phyloP scores from a whole-genome alignment of 495 filamentous ascomycete species.

The Echria macrotheca region DNA sequence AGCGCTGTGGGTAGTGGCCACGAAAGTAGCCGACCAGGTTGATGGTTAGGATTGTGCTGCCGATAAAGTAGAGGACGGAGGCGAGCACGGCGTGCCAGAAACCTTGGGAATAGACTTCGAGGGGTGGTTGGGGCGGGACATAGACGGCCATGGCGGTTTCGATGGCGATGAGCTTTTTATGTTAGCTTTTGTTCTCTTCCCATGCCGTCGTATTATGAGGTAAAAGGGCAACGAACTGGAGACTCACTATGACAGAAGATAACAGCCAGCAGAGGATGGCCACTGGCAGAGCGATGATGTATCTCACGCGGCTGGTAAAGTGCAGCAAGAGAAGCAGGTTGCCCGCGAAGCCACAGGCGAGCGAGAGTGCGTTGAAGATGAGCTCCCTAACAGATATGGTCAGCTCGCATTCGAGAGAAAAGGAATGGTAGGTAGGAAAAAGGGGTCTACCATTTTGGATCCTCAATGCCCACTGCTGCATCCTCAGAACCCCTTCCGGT shows the following conservation, averaged over 20 bases:
- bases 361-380: constrained; percentile 58
- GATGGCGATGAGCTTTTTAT: constrained; percentile 52
- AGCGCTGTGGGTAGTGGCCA: constrained; percentile 72
- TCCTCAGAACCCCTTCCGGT: constrained; percentile 33
- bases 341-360: constrained; percentile 60
- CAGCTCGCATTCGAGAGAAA: too few relatives aligned
- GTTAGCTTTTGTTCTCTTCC: background rate
- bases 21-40: constrained; percentile 77
- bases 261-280: constrained; percentile 66
- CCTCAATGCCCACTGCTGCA: constrained; percentile 45
- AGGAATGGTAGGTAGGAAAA: background rate
- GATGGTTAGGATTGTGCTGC: constrained; percentile 59
- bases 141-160: constrained; percentile 56
- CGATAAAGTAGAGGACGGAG: constrained; percentile 58
- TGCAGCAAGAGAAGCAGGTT: constrained; percentile 73
- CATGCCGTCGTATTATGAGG: background rate
- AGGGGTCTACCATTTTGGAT: constrained; percentile 48
- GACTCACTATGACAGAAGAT: constrained; percentile 58
- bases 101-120: constrained; percentile 63
- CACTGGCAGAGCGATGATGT: constrained; percentile 66
- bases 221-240: background rate
- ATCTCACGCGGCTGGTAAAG: constrained; percentile 67
- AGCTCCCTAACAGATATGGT: constrained; percentile 29
- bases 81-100: constrained; percentile 76
- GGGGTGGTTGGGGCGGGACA: constrained; percentile 50